Conservation (phyloP, 139 green algal genomes). For the Ettlia oleoabundans region DNA sequence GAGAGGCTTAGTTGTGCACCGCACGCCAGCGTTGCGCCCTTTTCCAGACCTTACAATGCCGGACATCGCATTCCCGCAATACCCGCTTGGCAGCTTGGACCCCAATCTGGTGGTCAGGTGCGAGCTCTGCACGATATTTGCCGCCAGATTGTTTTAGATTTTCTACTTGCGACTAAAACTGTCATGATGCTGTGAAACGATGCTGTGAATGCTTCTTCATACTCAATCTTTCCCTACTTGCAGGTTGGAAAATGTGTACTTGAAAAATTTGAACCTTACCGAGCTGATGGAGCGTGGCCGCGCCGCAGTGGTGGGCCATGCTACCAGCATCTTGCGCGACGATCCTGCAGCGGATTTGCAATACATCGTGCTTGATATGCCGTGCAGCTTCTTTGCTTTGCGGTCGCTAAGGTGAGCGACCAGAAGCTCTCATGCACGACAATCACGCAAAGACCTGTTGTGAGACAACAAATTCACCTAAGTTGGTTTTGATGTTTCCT, state of each 20-base stretch:
- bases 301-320: constrained; percentile 33
- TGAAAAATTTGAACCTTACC: constrained; percentile 36
- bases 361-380: constrained; percentile 72
- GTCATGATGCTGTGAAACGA: too few relatives aligned
- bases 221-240: neutral
- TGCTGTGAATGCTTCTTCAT: too few relatives aligned
- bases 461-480: too few relatives aligned
- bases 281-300: constrained; percentile 39
- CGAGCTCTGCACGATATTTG: too few relatives aligned
- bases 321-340: constrained; percentile 8
- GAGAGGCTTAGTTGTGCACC: constrained; percentile 48
- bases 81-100: constrained; percentile 24
- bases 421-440: neutral
- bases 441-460: too few relatives aligned
- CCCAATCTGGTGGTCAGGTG: constrained; percentile 32
- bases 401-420: constrained; percentile 36
- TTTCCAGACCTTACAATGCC: constrained; percentile 46
- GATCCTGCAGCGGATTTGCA: constrained; percentile 38
- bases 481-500: too few relatives aligned
- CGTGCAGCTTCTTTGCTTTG: constrained; percentile 75
- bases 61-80: constrained; percentile 34
- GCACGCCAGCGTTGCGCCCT: constrained; percentile 43
- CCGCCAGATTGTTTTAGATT: too few relatives aligned
- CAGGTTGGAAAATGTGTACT: constrained; percentile 38
- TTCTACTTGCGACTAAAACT: too few relatives aligned